Conservation (phyloP, 306 rosid genomes). For the Pterocarpus santalinus region DNA sequence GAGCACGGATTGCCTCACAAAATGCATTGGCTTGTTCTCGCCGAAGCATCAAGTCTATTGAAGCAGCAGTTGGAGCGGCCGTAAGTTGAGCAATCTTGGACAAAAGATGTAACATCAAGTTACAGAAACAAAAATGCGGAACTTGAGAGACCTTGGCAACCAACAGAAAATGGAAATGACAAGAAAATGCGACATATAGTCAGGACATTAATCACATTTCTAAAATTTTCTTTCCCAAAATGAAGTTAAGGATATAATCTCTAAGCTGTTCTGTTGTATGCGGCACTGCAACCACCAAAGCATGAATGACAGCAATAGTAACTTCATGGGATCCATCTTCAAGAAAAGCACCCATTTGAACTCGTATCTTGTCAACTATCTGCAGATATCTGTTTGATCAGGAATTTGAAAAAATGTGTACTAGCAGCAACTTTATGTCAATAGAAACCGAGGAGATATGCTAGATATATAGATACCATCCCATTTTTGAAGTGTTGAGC, state of each 20-base stretch:
- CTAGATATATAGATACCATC: slow-evolving; percentile 57
- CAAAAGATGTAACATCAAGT: slow-evolving; percentile 82
- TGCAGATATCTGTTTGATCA: slow-evolving; percentile 46
- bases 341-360: slow-evolving; percentile 98
- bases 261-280: slow-evolving; percentile 83
- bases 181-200: slow-evolving; percentile 36
- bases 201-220: slow-evolving; percentile 1
- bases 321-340: slow-evolving; percentile 99
- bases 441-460: slow-evolving; percentile 29
- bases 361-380: slow-evolving; percentile 97
- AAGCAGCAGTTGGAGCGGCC: slow-evolving; percentile 52
- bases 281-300: slow-evolving; percentile 88
- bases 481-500: slow-evolving; percentile 90
- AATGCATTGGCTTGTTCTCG: slow-evolving; percentile 83
- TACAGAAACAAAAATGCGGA: slow-evolving; percentile 58
- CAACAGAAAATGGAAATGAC: slow-evolving; percentile 32
- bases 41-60: slow-evolving; percentile 66
- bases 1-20: slow-evolving; percentile 95
- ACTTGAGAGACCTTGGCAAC: slow-evolving; percentile 24
- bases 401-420: slow-evolving; percentile 34
- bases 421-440: slow-evolving; percentile 27
- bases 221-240: slow-evolving; percentile 29
- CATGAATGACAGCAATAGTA: slow-evolving; percentile 83
- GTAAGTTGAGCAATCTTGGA: slow-evolving; percentile 92
- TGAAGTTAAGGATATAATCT: slow-evolving; percentile 87